A percentile compares a stretch with the other conserved stretches of the same genome.
These are phyloP conservation scores for Psophocarpus tetragonolobus DNA, from an alignment of 306 rosid species.

Conservation along the genomic window DNA sequence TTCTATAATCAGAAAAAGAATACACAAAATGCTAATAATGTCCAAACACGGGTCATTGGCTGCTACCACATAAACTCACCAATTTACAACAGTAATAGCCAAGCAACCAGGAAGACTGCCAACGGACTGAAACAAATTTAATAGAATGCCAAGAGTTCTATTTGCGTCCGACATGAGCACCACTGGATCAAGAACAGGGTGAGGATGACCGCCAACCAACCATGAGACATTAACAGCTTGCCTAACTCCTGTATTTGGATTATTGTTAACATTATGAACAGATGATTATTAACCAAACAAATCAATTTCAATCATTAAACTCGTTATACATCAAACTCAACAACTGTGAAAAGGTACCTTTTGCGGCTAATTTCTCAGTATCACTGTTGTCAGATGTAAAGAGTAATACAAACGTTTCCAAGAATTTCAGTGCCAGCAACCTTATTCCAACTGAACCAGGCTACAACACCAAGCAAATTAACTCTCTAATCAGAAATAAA, in stretches of 20 bases:
- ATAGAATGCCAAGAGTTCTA: constrained; percentile 69
- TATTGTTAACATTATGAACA: constrained; percentile 31
- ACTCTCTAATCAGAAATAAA: constrained; percentile 38
- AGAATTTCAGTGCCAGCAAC: constrained; percentile 84
- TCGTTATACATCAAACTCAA: not conserved
- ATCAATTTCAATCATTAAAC: constrained; percentile 1
- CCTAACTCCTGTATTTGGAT: constrained; percentile 50
- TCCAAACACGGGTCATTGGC: constrained; percentile 22
- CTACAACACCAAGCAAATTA: constrained; percentile 65
- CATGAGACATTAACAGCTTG: constrained; percentile 72
- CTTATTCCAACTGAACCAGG: constrained; percentile 73
- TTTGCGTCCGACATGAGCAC: constrained; percentile 80
- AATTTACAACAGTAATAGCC: constrained; percentile 74
- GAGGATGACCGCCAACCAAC: constrained; percentile 69
- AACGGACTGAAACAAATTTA: constrained; percentile 74
- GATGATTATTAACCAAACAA: constrained; percentile 24
- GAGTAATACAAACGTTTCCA: constrained; percentile 80
- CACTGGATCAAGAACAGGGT: constrained; percentile 73
- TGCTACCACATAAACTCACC: constrained; percentile 65
- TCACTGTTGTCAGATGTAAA: constrained; percentile 67
- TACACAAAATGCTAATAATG: constrained; percentile 5
- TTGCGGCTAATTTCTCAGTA: constrained; percentile 55
- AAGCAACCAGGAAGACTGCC: constrained; percentile 73
- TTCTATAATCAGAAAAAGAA: constrained; percentile 24
- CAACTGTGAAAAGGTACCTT: constrained; percentile 62